Percentiles rank a stretch among this genome's conserved stretches.
Conservation (phyloP, 441 rosid species). For the Macaranga tanarius region DNA sequence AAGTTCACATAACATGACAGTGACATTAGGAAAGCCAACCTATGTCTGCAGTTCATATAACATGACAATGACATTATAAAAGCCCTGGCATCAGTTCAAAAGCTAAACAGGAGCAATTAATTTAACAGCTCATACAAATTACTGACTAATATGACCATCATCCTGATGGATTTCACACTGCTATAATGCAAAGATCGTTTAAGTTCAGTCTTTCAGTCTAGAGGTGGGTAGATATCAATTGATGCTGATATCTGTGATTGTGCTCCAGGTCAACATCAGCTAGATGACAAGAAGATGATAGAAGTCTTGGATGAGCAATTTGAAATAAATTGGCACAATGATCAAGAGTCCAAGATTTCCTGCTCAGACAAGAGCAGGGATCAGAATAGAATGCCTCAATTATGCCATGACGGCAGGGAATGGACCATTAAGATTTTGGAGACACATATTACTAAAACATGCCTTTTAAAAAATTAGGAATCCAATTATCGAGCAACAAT, state of each 20-base stretch:
- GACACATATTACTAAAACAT: background rate
- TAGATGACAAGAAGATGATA: background rate
- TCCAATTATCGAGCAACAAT: background rate
- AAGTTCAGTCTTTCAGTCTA: background rate
- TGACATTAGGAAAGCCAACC: constrained; percentile 1
- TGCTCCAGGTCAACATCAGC: background rate
- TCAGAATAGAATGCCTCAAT: background rate
- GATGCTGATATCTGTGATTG: too few relatives aligned
- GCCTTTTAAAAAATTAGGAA: background rate
- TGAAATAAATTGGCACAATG: background rate
- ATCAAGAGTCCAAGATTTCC: background rate
- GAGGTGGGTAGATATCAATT: background rate
- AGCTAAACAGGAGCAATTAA: background rate
- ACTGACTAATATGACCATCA: background rate
- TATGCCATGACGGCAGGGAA: background rate
- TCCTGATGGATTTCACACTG: background rate
- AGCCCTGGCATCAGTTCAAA: background rate
- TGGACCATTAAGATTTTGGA: background rate
- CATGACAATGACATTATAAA: background rate
- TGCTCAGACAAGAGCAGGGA: background rate
- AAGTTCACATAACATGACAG: background rate
- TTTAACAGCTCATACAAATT: background rate
- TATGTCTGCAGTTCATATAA: constrained; percentile 1
- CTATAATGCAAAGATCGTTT: background rate
- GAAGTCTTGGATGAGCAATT: background rate